Evolutionary conservation across 2,329 filamentous ascomycete species (phyloP).

Genomic region (Beauveria rudraprayagi): DNA sequence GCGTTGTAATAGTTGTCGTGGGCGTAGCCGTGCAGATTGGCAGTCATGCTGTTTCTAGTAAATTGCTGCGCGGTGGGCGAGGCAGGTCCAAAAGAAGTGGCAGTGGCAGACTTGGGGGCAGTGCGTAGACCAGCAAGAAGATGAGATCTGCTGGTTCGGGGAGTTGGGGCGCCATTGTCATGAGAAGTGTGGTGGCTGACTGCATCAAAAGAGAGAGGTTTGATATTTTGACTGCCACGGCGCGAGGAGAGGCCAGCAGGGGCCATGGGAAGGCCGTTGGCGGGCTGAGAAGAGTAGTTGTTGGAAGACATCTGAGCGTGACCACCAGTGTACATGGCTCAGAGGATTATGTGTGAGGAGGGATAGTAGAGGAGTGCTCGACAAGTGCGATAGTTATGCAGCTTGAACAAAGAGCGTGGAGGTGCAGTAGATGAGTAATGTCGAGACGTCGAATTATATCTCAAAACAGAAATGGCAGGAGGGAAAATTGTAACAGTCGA

Average conservation of each 20-base stretch:
- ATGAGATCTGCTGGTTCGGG: conserved; percentile 89
- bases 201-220: conserved; percentile 73
- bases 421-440: background rate
- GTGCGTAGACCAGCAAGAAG: conserved; percentile 88
- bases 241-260: conserved; percentile 73
- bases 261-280: conserved; percentile 64
- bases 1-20: conserved; percentile 38
- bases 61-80: conserved; percentile 44
- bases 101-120: conserved; percentile 77
- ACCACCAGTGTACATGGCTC: conserved; percentile 89
- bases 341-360: conserved; percentile 15
- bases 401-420: background rate
- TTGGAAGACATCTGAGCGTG: conserved; percentile 98
- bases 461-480: background rate
- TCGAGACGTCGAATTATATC: conserved; percentile 10
- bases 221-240: conserved; percentile 80
- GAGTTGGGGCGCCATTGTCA: conserved; percentile 66
- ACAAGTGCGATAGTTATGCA: background rate
- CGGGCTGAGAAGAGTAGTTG: conserved; percentile 49
- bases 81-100: conserved; percentile 62
- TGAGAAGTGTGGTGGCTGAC: conserved; percentile 60
- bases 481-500: background rate
- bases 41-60: conserved; percentile 35
- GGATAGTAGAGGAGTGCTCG: background rate
- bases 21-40: conserved; percentile 36